phyloP scores from a whole-genome alignment of 495 filamentous ascomycete species.

The Durotheca rogersii region DNA sequence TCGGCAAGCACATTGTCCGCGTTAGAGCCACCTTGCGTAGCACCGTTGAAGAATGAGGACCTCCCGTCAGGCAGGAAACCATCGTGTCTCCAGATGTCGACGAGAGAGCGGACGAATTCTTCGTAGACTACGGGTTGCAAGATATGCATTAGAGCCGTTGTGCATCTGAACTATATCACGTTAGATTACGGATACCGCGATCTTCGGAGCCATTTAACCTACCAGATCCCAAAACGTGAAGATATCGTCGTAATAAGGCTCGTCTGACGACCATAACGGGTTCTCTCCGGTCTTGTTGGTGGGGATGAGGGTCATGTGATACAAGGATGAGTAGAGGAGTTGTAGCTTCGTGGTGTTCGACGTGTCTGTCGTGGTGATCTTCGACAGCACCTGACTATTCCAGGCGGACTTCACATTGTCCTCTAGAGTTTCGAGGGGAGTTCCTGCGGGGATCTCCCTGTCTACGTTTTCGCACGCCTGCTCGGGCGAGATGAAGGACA shows the following conservation, averaged over 20 bases:
- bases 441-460: constrained; percentile 56
- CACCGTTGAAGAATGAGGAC: constrained; percentile 72
- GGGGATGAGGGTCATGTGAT: constrained; percentile 69
- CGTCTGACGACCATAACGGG: constrained; percentile 61
- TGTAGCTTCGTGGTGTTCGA: constrained; percentile 53
- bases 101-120: constrained; percentile 65
- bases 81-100: constrained; percentile 69
- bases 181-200: neutral
- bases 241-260: constrained; percentile 65
- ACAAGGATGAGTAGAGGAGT: constrained; percentile 65
- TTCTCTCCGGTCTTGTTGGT: constrained; percentile 74
- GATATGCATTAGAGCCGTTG: constrained; percentile 64
- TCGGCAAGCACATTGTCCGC: constrained; percentile 75
- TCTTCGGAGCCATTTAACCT: constrained; percentile 1
- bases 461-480: constrained; percentile 63
- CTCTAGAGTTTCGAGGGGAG: constrained; percentile 50
- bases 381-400: constrained; percentile 63
- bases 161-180: constrained; percentile 56
- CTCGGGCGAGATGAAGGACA: constrained; percentile 66
- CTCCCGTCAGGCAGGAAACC: constrained; percentile 65
- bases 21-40: constrained; percentile 70
- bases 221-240: constrained; percentile 58
- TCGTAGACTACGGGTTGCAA: constrained; percentile 63
- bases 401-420: constrained; percentile 51
- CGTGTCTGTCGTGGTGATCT: constrained; percentile 60